phyloP scores from a whole-genome alignment of 768 basidiomycete species.

The Hericium erinaceus region DNA sequence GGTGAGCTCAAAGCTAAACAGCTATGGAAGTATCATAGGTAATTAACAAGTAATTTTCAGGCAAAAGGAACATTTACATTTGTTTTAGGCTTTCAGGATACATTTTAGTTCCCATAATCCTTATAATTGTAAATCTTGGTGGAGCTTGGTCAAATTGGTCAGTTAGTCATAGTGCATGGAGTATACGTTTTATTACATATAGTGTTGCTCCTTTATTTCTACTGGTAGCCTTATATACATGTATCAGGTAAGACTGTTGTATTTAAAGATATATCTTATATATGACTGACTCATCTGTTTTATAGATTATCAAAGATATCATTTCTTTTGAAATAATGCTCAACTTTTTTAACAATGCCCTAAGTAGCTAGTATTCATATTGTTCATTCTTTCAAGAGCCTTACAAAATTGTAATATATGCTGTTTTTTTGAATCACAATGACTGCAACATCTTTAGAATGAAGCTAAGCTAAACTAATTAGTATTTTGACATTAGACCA shows the following conservation, averaged over 20 bases:
- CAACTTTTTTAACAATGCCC: too few species aligned
- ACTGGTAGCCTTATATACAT: slow-evolving; percentile 23
- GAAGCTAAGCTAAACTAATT: too few species aligned
- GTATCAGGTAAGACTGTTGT: slow-evolving; percentile 9
- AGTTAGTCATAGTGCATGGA: slow-evolving; percentile 24
- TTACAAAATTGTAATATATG: too few species aligned
- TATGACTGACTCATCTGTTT: too few species aligned
- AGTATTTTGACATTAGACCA: too few species aligned
- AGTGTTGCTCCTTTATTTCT: slow-evolving; percentile 16
- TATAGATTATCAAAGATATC: too few species aligned
- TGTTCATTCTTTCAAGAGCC: too few species aligned
- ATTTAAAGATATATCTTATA: too few species aligned
- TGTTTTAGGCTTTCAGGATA: slow-evolving; percentile 61
- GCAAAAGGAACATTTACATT: neutral
- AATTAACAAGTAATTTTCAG: neutral
- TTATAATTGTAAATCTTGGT: slow-evolving; percentile 59
- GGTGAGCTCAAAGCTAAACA: slow-evolving; percentile 62
- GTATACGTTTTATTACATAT: slow-evolving; percentile 18
- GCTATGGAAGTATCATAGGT: slow-evolving; percentile 83
- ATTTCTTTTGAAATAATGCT: too few species aligned
- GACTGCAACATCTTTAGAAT: too few species aligned
- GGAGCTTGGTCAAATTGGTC: slow-evolving; percentile 65
- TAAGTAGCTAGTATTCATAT: too few species aligned
- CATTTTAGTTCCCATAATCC: slow-evolving; percentile 46
- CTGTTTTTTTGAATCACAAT: too few species aligned